Evolutionary conservation across 306 rosid species (phyloP).

Genomic region (Quercus dentata): DNA sequence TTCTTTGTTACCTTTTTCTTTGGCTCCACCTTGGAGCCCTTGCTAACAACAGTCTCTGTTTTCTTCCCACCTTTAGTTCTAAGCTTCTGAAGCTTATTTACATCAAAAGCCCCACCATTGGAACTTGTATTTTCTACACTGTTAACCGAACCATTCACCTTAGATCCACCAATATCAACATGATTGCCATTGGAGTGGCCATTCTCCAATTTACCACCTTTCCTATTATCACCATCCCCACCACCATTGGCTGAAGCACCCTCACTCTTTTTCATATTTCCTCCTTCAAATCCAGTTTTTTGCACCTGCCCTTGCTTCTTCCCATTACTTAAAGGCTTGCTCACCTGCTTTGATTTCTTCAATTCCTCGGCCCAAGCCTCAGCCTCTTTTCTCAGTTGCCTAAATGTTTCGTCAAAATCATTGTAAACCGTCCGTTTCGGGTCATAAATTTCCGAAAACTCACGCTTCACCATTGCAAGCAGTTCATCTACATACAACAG

Average conservation of each 20-base stretch:
- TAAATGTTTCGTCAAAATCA: conserved; percentile 82
- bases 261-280: conserved; percentile 48
- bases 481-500: conserved; percentile 81
- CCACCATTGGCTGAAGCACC: conserved; percentile 47
- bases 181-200: conserved; percentile 55
- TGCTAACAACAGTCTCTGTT: conserved; percentile 50
- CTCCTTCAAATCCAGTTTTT: conserved; percentile 58
- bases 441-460: conserved; percentile 65
- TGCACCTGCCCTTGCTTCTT: conserved; percentile 67
- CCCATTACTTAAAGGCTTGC: conserved; percentile 41
- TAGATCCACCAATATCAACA: conserved; percentile 47
- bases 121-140: conserved; percentile 73
- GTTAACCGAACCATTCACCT: conserved; percentile 40
- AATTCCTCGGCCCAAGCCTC: conserved; percentile 84
- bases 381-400: conserved; percentile 78
- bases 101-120: conserved; percentile 93
- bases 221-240: conserved; percentile 36
- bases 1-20: conserved; percentile 69
- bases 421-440: conserved; percentile 48
- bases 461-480: conserved; percentile 71
- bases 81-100: conserved; percentile 88
- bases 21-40: conserved; percentile 70
- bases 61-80: conserved; percentile 74
- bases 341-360: conserved; percentile 65
- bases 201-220: conserved; percentile 59